These are phyloP conservation scores for Phoenix dactylifera DNA, from an alignment of 176 grass and related monocot genomes.

Conservation along the genomic window DNA sequence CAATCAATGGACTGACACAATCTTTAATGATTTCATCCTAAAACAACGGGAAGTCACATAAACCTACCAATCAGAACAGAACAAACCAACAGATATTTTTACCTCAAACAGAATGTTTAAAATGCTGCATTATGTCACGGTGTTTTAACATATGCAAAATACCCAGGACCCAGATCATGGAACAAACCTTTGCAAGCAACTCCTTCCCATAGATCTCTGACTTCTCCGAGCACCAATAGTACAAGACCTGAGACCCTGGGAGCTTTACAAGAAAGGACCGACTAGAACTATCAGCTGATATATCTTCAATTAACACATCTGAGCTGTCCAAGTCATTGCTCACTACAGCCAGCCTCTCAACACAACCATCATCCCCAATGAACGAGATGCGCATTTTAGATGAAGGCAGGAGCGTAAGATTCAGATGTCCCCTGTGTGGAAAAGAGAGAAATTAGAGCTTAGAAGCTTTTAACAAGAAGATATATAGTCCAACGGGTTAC, in stretches of 20 bases:
- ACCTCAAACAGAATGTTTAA: not conserved
- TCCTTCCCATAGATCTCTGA: slow-evolving; percentile 59
- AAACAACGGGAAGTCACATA: too few species aligned
- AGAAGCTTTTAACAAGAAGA: slow-evolving; percentile 7
- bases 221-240: slow-evolving; percentile 96
- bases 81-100: not conserved
- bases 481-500: too few species aligned
- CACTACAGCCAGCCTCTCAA: slow-evolving; percentile 52
- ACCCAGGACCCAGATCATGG: too few species aligned
- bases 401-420: slow-evolving; percentile 59
- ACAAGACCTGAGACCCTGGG: slow-evolving; percentile 47
- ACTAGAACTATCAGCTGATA: slow-evolving; percentile 66
- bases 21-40: too few species aligned
- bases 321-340: slow-evolving; percentile 26
- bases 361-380: slow-evolving; percentile 55
- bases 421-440: slow-evolving; percentile 58
- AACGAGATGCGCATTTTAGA: slow-evolving; percentile 64
- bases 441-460: slow-evolving; percentile 23
- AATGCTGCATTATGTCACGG: not conserved
- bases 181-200: slow-evolving; percentile 65
- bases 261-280: slow-evolving; percentile 65
- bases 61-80: not conserved
- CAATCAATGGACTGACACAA: too few species aligned
- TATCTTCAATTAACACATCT: slow-evolving; percentile 56
- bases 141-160: too few species aligned